These are phyloP conservation scores for Sclerotiophoma versabilis DNA, from an alignment of 2,329 filamentous ascomycete species.

Conservation along the genomic window DNA sequence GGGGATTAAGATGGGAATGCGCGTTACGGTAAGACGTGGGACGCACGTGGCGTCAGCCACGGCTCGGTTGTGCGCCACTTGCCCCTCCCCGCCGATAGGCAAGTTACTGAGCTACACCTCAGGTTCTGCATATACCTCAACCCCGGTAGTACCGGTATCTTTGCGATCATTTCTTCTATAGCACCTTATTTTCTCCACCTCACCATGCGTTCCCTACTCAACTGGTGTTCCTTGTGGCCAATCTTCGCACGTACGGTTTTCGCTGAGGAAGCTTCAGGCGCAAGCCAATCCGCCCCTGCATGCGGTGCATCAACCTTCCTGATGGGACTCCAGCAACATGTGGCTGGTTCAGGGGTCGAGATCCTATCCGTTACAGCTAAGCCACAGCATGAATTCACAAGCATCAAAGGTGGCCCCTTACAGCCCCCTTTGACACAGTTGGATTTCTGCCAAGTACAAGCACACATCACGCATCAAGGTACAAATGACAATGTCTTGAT, in stretches of 20 bases:
- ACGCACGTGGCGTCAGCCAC: not conserved
- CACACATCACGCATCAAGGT: conserved; percentile 29
- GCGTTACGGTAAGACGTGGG: too few species aligned
- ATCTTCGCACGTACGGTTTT: not conserved
- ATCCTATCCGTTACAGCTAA: conserved; percentile 25
- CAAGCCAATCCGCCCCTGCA: not conserved
- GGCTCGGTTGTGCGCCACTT: conserved; percentile 7
- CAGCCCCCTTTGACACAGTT: conserved; percentile 21
- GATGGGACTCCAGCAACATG: conserved; percentile 1
- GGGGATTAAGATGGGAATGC: too few species aligned
- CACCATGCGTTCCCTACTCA: not conserved
- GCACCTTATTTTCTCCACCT: not conserved
- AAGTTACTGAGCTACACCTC: not conserved
- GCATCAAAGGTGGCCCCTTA: conserved; percentile 10
- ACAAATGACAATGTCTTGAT: conserved; percentile 34
- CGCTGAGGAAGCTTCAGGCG: not conserved
- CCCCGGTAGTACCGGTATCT: not conserved
- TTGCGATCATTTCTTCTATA: not conserved
- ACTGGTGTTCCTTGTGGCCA: not conserved
- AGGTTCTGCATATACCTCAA: not conserved
- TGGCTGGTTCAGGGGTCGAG: conserved; percentile 10
- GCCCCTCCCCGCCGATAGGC: not conserved
- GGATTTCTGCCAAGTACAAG: conserved; percentile 34
- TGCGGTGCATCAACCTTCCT: conserved; percentile 18
- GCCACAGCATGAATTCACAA: conserved; percentile 21